Base-by-base conservation (phyloP, 2,329 filamentous ascomycete species). In the Epichloe elymi region DNA sequence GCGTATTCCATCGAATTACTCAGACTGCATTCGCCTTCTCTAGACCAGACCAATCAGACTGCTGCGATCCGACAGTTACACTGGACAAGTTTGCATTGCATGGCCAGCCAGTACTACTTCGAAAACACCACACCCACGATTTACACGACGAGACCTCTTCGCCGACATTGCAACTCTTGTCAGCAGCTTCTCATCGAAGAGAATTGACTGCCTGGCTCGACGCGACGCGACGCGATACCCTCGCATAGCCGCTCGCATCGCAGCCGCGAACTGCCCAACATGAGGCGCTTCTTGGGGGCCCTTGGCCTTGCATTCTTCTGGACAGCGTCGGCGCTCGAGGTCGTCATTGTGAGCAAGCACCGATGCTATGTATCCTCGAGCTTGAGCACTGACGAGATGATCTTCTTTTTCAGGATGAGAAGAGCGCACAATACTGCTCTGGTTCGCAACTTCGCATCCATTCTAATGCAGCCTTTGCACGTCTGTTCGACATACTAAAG, bases 341-440 rank as follows among this genome's bases (percentile, higher is more conserved):
- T 81, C 55, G 66, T 67, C 58, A 69, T 84, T 45, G 72, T 50
- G 45, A 48, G 35, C 36, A 33, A 37, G 15, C 17, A 10, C 41
- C 19, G 35, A 15, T 15, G 5, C 23, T 20, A 30, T n/a, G 35
- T 40, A 14, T 14, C 19, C 38, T 47, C 37, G 38, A 40, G 48
- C 44, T 46, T 46, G 50, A 52, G 26, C n/a, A 42, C 19, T 53
- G 52, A 61, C 65, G 57, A 65, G 3, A 10, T 19, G 36, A 26
- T n/a, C 19, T 30, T 5, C 19, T 19, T 26, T 15, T 35, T 38
- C 56, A 94, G 87, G 84, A 88, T 66, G 77, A 93, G 64, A 80
- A 82, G 51, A 80, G 86, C 48, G 78, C 83, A 37, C 86, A 95
- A 71, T 80, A 85, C 79, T 96, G 91, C 72, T 74, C 78, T 51